Evolutionary conservation across 768 basidiomycete species (phyloP), one percentile per base, ranked within the genome.

Genomic region (Boletus edulis): DNA sequence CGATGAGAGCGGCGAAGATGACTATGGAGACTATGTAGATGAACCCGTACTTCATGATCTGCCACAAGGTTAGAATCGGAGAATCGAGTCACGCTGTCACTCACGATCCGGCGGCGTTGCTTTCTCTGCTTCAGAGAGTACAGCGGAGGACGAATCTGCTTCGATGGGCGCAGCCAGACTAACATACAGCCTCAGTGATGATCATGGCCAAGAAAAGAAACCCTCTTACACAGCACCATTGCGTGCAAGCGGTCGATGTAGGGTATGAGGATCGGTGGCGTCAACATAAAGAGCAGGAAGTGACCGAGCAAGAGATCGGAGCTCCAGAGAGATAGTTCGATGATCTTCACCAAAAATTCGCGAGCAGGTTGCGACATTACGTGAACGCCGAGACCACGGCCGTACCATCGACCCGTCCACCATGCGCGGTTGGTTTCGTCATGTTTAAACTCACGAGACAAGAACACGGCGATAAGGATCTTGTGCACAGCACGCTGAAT

Each of bases 371-470:
- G 97, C n/a, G 93, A 94, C 85, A 96, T 91, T 41, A 88, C 94
- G 69, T 93, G 87, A 5, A 83, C 66, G 41, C 96, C 95, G 24
- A 99, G 81, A 5, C 94, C 94, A 48, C 94, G 87, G 41, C 95
- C 95, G 70, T 94, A 96, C 97, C 97, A 98, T 67, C 86, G 80
- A 45, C 94, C 95, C 32, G 95, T 96, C 97, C 97, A 99, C 96
- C 96, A 99, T 8, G 95, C 95, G 27, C 93, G 81, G 75, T 98
- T 98, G 35, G 93, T 95, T 74, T 98, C 95, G 69, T 99, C 97
- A 69, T 98, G 94, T 76, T 99, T 99, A 82, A 97, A 97, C 73
- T 99, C 97, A 59, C 97, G 89, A 39, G 94, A 89, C 37, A 98
- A 77, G 83, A 95, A 94, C 57, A 96, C 88, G 0, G 95, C 79